A percentile compares a stretch with the other conserved stretches of the same genome.
Evolutionary conservation across 2,329 filamentous ascomycete species (phyloP).

Genomic region (Diaporthe sp.): DNA sequence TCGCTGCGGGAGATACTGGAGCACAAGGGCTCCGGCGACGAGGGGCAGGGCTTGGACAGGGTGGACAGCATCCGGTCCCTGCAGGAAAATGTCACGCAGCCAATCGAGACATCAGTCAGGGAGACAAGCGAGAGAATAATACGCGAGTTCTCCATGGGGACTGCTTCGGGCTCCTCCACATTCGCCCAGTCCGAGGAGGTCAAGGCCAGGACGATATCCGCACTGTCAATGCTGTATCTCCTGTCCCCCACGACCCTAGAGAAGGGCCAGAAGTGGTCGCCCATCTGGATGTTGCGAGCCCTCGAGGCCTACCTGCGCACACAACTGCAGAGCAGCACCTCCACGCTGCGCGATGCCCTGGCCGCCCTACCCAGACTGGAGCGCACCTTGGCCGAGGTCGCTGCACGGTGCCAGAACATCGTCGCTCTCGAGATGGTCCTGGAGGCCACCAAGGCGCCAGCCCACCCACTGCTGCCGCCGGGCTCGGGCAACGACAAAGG

Average conservation of each 20-base stretch:
- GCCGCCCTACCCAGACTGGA: slow-evolving; percentile 86
- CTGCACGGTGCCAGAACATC: slow-evolving; percentile 88
- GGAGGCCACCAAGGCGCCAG: slow-evolving; percentile 74
- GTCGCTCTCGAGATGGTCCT: slow-evolving; percentile 88
- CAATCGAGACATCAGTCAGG: slow-evolving; percentile 80
- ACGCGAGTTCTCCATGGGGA: slow-evolving; percentile 84
- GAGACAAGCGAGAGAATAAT: slow-evolving; percentile 83
- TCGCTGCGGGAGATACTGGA: slow-evolving; percentile 81
- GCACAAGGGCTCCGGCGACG: slow-evolving; percentile 76
- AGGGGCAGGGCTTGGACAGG: slow-evolving; percentile 81
- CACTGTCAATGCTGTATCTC: slow-evolving; percentile 82
- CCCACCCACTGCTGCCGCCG: slow-evolving; percentile 74
- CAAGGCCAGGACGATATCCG: slow-evolving; percentile 79
- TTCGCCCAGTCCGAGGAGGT: slow-evolving; percentile 80
- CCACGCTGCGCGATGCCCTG: slow-evolving; percentile 80
- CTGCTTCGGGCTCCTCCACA: slow-evolving; percentile 53
- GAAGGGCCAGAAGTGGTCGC: slow-evolving; percentile 70
- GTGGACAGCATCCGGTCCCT: slow-evolving; percentile 81
- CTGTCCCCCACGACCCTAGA: slow-evolving; percentile 76
- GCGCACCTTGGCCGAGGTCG: slow-evolving; percentile 84
- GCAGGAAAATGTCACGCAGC: slow-evolving; percentile 74
- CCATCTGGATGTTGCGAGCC: slow-evolving; percentile 79
- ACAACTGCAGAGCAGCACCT: slow-evolving; percentile 82
- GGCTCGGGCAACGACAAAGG: slow-evolving; percentile 49
- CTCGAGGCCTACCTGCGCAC: slow-evolving; percentile 87